Evolutionary conservation across 1,139 yeast genomes (phyloP).

Genomic region (Hyphopichia pseudoburtonii): DNA sequence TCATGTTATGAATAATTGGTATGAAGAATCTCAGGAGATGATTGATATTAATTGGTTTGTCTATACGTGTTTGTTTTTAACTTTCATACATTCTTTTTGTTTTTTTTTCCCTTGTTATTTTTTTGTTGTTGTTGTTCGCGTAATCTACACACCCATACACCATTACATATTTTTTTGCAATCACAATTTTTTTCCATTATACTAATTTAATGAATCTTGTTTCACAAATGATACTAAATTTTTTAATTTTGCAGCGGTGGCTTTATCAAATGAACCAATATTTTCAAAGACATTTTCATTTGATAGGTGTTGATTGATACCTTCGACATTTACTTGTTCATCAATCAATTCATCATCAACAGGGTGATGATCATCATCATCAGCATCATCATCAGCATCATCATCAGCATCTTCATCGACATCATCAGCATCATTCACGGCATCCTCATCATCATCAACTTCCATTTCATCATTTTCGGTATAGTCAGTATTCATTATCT

Average conservation of each 20-base stretch:
- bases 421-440: slow-evolving; percentile 19
- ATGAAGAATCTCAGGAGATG: neutral
- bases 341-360: neutral
- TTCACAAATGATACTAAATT: slow-evolving; percentile 47
- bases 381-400: slow-evolving; percentile 17
- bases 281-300: slow-evolving; percentile 24
- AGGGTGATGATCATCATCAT: slow-evolving; percentile 16
- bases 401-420: slow-evolving; percentile 23
- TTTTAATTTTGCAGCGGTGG: slow-evolving; percentile 37
- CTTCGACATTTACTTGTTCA: no score
- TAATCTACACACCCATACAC: no score
- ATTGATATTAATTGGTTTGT: neutral
- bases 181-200: neutral
- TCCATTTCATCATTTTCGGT: slow-evolving; percentile 29
- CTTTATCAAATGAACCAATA: slow-evolving; percentile 33
- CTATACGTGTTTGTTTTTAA: slow-evolving; percentile 1
- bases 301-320: no score
- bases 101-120: neutral
- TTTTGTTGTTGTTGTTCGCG: neutral
- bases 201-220: slow-evolving; percentile 29
- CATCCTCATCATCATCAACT: slow-evolving; percentile 19
- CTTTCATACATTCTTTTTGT: neutral
- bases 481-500: slow-evolving; percentile 43
- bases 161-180: no score
- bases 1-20: slow-evolving; percentile 40